Percentiles rank a stretch among this genome's conserved stretches.
phyloP scores from a whole-genome alignment of 257 asterid genomes.

The Ilex aquifolium region DNA sequence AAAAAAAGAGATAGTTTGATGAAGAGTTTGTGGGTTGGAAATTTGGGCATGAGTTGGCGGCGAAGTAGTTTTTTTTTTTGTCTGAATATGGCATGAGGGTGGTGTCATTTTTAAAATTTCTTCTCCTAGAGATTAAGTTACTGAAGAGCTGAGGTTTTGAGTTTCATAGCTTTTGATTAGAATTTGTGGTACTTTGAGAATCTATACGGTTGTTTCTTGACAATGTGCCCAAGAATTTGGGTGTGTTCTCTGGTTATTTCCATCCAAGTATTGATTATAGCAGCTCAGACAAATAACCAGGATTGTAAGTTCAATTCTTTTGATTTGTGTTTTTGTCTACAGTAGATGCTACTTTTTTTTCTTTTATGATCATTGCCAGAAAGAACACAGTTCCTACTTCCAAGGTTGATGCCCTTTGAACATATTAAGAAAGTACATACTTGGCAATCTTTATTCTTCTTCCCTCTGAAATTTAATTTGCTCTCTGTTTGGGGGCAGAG shows the following conservation, averaged over 20 bases:
- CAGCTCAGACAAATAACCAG: conserved; percentile 40
- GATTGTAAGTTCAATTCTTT: conserved; percentile 37
- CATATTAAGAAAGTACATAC: not conserved
- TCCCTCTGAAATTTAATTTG: no score
- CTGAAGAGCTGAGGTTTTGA: no score
- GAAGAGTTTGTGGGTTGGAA: not conserved
- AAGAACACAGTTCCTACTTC: not conserved
- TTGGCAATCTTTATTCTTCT: no score
- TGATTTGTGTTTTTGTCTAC: not conserved
- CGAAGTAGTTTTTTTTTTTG: not conserved
- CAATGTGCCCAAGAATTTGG: conserved; percentile 31
- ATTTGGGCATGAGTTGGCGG: no score
- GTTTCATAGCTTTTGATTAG: not conserved
- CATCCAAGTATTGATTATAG: conserved; percentile 24
- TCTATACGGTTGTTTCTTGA: conserved; percentile 12
- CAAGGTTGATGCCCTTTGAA: not conserved
- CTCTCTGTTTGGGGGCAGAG: no score
- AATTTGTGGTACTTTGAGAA: conserved; percentile 1
- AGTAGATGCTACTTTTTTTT: not conserved
- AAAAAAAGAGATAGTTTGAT: no score
- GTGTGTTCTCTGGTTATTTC: conserved; percentile 33
- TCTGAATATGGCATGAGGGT: no score
- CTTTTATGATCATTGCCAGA: not conserved
- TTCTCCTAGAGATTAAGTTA: no score
- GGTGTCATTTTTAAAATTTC: no score